phyloP scores from a whole-genome alignment of 1,284 basidiomycete species.

The Rhodotorula sp. region DNA sequence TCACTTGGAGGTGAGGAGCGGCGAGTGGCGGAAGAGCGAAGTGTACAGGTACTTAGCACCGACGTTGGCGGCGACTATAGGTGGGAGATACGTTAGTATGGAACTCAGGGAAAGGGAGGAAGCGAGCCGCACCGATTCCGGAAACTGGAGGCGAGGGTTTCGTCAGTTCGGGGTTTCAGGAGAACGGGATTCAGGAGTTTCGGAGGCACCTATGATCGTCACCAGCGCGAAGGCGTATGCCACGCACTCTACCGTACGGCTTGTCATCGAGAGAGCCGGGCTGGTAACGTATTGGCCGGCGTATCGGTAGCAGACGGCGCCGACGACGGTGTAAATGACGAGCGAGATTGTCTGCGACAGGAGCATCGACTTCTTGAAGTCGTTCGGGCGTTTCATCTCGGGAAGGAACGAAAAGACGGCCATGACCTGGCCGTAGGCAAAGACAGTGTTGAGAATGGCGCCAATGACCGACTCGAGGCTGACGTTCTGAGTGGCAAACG shows the following conservation, averaged over 20 bases:
- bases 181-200: background rate
- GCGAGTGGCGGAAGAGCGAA: slow-evolving; percentile 7
- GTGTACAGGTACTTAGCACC: slow-evolving; percentile 16
- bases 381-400: slow-evolving; percentile 1
- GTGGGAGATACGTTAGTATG: background rate
- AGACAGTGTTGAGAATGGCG: slow-evolving; percentile 11
- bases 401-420: slow-evolving; percentile 17
- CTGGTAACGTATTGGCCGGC: slow-evolving; percentile 11
- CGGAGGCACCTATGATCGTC: slow-evolving; percentile 1
- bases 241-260: background rate
- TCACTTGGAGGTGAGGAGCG: slow-evolving; percentile 5
- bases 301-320: slow-evolving; percentile 14
- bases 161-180: background rate
- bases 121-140: background rate
- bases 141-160: no score
- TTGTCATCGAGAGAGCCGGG: slow-evolving; percentile 9
- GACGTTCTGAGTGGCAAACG: slow-evolving; percentile 6
- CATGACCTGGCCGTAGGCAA: slow-evolving; percentile 17
- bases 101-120: no score
- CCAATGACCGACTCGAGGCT: slow-evolving; percentile 1
- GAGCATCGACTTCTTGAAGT: slow-evolving; percentile 5
- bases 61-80: slow-evolving; percentile 14
- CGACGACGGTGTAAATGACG: slow-evolving; percentile 18
- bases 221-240: slow-evolving; percentile 18
- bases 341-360: slow-evolving; percentile 11